A percentile compares a stretch with the other conserved stretches of the same genome.
These are phyloP conservation scores for Auricularia cornea DNA, from an alignment of 768 basidiomycete species.

Conservation along the genomic window DNA sequence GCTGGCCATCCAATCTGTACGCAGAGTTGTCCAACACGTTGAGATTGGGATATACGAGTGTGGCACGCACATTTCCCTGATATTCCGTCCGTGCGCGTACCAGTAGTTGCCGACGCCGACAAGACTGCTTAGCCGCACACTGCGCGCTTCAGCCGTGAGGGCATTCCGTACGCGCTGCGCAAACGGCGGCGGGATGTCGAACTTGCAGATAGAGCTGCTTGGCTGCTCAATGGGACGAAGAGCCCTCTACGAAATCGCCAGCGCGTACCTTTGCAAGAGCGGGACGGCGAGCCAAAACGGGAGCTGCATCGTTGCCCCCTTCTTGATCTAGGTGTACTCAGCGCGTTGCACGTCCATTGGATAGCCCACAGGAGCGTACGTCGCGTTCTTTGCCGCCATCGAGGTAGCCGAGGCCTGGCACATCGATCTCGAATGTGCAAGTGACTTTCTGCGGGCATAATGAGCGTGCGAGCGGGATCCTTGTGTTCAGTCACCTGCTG, in stretches of 20 bases:
- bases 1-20: constrained; percentile 64
- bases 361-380: constrained; percentile 34
- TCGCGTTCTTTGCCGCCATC: constrained; percentile 80
- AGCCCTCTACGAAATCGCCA: too few species aligned
- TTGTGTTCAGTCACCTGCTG: constrained; percentile 54
- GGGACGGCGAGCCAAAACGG: constrained; percentile 91
- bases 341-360: neutral
- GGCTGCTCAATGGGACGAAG: neutral
- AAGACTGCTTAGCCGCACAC: constrained; percentile 72
- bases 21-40: neutral
- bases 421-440: constrained; percentile 83
- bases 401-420: constrained; percentile 81
- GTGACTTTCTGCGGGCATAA: constrained; percentile 63
- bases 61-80: constrained; percentile 66
- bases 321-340: constrained; percentile 51
- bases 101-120: constrained; percentile 84
- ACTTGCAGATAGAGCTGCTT: constrained; percentile 28
- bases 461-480: neutral
- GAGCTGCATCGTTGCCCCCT: constrained; percentile 66
- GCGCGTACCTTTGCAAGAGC: constrained; percentile 64
- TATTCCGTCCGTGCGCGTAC: constrained; percentile 86
- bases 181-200: constrained; percentile 75
- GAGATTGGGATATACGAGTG: too few species aligned
- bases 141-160: constrained; percentile 78
- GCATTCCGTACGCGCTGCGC: constrained; percentile 72